phyloP scores from a whole-genome alignment of 169 alveolate genomes.

The Plasmodium billcollinsi region DNA sequence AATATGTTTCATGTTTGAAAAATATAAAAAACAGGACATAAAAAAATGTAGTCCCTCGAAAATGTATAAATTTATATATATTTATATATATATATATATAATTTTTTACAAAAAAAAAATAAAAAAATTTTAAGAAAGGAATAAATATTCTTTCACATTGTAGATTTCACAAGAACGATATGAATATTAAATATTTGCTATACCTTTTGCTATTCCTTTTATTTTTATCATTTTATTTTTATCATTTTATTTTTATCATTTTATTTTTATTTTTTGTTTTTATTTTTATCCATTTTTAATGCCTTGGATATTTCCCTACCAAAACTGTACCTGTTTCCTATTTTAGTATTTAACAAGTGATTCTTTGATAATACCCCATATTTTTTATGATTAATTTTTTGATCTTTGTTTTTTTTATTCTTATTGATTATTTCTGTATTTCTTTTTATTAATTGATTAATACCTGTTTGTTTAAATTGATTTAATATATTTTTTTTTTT shows the following conservation, averaged over 20 bases:
- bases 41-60: no score
- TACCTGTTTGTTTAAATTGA: slow-evolving; percentile 18
- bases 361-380: slow-evolving; percentile 52
- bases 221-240: not conserved
- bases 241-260: not conserved
- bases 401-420: slow-evolving; percentile 35
- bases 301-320: slow-evolving; percentile 27
- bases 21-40: no score
- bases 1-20: no score
- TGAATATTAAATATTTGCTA: no score
- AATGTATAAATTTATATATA: not conserved
- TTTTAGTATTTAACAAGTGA: not conserved
- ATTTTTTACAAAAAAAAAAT: no score
- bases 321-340: slow-evolving; percentile 13
- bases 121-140: no score
- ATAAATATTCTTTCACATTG: no score
- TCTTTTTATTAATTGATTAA: slow-evolving; percentile 39
- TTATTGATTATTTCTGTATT: slow-evolving; percentile 21
- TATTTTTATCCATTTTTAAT: slow-evolving; percentile 2
- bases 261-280: not conserved
- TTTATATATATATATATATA: not conserved
- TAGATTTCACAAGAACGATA: no score
- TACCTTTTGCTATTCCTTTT: no score
- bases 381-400: slow-evolving; percentile 29
- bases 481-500: slow-evolving; percentile 31